phyloP scores from a whole-genome alignment of 495 filamentous ascomycete genomes.

The Hyaloscypha finlandica region DNA sequence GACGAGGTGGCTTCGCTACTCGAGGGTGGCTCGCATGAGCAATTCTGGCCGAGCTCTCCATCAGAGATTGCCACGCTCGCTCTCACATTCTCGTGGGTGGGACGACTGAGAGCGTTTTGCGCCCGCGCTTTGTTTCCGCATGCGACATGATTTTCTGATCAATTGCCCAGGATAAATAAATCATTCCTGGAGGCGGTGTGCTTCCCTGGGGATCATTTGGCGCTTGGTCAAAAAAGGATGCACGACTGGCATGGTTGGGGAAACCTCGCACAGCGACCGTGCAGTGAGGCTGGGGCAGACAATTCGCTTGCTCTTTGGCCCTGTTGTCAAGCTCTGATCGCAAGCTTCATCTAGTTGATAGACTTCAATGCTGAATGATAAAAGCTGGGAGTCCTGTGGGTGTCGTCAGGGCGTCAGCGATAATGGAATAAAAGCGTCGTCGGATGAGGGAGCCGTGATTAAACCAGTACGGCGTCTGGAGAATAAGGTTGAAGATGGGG shows the following conservation, averaged over 20 bases:
- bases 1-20: neutral
- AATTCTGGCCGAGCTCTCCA: neutral
- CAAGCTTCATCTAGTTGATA: neutral
- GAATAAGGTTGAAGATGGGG: neutral
- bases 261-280: neutral
- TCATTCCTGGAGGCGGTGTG: neutral
- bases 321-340: too few relatives aligned
- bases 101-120: neutral
- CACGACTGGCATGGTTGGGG: neutral
- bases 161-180: neutral
- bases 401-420: neutral
- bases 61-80: neutral
- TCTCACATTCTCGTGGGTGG: neutral
- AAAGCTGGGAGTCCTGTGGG: neutral
- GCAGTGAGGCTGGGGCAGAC: neutral
- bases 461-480: neutral
- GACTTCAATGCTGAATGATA: neutral
- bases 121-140: neutral
- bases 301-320: neutral
- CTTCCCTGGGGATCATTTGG: neutral
- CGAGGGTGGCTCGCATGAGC: neutral
- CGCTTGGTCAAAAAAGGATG: neutral
- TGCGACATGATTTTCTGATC: neutral
- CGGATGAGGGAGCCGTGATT: neutral
- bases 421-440: neutral